Conservation (phyloP, 306 rosid species). For the Quercus suber region DNA sequence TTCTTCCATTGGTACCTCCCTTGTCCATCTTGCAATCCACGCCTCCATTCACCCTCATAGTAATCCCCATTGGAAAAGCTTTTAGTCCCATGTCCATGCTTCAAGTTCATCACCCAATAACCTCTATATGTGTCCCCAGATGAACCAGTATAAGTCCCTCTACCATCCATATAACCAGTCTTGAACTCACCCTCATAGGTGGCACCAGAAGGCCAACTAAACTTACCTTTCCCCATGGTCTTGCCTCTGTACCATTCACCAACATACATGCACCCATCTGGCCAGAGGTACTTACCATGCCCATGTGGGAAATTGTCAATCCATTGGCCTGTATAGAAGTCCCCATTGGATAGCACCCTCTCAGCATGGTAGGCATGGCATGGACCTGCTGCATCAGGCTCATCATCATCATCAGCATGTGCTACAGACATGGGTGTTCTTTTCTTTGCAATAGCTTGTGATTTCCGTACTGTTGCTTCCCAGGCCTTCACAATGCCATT, state of each 20-base stretch:
- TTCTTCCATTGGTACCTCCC: slow-evolving; percentile 88
- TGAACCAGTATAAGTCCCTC: slow-evolving; percentile 69
- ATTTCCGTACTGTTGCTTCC: slow-evolving; percentile 65
- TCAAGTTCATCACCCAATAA: slow-evolving; percentile 74
- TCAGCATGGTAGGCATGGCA: slow-evolving; percentile 48
- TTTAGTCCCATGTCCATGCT: slow-evolving; percentile 68
- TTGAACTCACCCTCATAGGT: slow-evolving; percentile 88
- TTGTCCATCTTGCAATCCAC: slow-evolving; percentile 72
- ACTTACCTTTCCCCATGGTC: slow-evolving; percentile 67
- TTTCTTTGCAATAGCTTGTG: slow-evolving; percentile 56
- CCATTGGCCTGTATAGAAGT: slow-evolving; percentile 81
- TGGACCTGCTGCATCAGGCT: slow-evolving; percentile 37
- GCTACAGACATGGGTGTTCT: slow-evolving; percentile 72
- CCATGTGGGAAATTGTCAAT: slow-evolving; percentile 58
- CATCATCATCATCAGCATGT: slow-evolving; percentile 74
- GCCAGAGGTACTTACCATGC: slow-evolving; percentile 76
- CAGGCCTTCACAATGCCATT: slow-evolving; percentile 55
- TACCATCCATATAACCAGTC: slow-evolving; percentile 68
- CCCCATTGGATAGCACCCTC: slow-evolving; percentile 62
- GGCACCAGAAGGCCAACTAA: slow-evolving; percentile 96
- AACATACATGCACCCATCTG: slow-evolving; percentile 86
- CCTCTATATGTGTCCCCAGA: slow-evolving; percentile 78
- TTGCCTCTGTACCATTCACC: slow-evolving; percentile 83
- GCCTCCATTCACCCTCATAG: slow-evolving; percentile 90
- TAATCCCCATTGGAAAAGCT: slow-evolving; percentile 75